phyloP scores from a whole-genome alignment of 495 filamentous ascomycete genomes.

The Penicillium paxilli region DNA sequence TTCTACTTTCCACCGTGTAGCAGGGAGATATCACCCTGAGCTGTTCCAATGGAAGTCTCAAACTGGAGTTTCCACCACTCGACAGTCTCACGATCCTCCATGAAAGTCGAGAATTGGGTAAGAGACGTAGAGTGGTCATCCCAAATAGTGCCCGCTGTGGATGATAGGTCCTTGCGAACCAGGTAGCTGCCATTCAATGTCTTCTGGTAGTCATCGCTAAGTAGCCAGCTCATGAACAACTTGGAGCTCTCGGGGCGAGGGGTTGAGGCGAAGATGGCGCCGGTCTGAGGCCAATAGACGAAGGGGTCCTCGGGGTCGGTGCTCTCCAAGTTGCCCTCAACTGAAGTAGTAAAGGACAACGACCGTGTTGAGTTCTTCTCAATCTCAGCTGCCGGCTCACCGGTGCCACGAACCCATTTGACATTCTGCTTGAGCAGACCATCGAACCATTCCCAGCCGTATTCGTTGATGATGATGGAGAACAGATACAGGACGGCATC shows the following conservation, averaged over 20 bases:
- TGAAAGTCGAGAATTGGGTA: neutral
- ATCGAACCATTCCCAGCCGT: constrained; percentile 1
- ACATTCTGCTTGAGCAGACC: neutral
- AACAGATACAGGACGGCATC: neutral
- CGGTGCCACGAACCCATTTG: constrained; percentile 3
- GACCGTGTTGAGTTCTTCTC: neutral
- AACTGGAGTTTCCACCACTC: neutral
- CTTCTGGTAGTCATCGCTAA: neutral
- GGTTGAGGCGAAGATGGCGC: neutral
- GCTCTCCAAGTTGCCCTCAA: neutral
- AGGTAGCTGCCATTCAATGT: neutral
- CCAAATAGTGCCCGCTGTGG: neutral
- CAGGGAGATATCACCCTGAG: neutral
- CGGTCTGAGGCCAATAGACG: neutral
- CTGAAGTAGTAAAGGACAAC: neutral
- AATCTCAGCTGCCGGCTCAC: neutral
- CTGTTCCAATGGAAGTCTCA: neutral
- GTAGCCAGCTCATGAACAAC: neutral
- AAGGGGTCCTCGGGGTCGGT: neutral
- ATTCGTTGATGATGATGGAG: neutral
- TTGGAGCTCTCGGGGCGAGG: neutral
- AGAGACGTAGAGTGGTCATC: neutral
- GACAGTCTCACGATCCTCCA: neutral
- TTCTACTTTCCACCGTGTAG: neutral
- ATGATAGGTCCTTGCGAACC: neutral